phyloP scores from a whole-genome alignment of 257 asterid genomes.

The Knoxia roxburghii region DNA sequence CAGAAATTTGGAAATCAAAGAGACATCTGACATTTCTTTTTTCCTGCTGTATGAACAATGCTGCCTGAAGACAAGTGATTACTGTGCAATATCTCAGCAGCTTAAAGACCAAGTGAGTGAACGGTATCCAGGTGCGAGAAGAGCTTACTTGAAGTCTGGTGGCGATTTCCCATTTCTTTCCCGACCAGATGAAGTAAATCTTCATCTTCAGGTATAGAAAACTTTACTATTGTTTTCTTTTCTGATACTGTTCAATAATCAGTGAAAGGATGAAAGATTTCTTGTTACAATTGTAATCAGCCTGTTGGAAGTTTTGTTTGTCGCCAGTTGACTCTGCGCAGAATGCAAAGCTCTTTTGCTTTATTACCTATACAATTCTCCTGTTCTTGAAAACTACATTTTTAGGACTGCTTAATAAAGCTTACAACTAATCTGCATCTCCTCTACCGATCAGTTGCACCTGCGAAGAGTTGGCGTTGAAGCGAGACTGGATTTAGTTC shows the following conservation, averaged over 20 bases:
- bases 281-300: neutral
- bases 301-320: neutral
- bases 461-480: conserved; percentile 85
- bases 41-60: conserved; percentile 8
- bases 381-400: neutral
- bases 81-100: conserved; percentile 74
- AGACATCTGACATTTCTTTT: conserved; percentile 10
- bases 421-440: conserved; percentile 7
- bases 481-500: conserved; percentile 53
- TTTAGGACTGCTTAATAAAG: too few relatives aligned
- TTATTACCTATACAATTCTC: neutral
- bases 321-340: neutral
- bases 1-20: neutral
- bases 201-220: conserved; percentile 82
- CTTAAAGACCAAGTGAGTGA: conserved; percentile 83
- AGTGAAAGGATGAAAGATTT: neutral
- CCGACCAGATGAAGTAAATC: conserved; percentile 91
- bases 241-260: neutral
- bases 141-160: conserved; percentile 78
- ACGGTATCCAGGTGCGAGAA: conserved; percentile 92
- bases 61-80: conserved; percentile 79
- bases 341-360: neutral
- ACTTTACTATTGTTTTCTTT: neutral
- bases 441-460: conserved; percentile 57
- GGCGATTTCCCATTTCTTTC: conserved; percentile 98